Evolutionary conservation across 371 early-diverging fungal genomes (phyloP).

Genomic region (Apophysomyces sp.): DNA sequence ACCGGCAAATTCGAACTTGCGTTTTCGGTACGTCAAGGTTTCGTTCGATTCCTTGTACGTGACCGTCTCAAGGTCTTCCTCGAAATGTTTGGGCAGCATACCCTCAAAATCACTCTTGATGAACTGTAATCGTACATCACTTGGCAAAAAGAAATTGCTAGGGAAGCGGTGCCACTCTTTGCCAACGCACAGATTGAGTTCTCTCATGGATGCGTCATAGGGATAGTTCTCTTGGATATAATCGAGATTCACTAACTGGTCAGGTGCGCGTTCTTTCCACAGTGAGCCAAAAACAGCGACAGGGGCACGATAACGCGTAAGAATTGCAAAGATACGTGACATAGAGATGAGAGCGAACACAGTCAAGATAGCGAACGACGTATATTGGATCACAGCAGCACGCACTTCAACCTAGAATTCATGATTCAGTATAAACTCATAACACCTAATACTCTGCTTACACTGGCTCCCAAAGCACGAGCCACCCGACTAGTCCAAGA

Average conservation of each 20-base stretch:
- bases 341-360: slow-evolving; percentile 51
- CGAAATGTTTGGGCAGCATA: slow-evolving; percentile 68
- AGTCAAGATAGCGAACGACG: slow-evolving; percentile 32
- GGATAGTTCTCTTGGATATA: slow-evolving; percentile 35
- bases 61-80: slow-evolving; percentile 28
- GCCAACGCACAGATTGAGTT: slow-evolving; percentile 77
- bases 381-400: slow-evolving; percentile 34
- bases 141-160: slow-evolving; percentile 85
- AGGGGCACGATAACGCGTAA: slow-evolving; percentile 70
- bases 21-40: slow-evolving; percentile 20
- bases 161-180: slow-evolving; percentile 96
- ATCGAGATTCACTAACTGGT: slow-evolving; percentile 28
- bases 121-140: slow-evolving; percentile 58
- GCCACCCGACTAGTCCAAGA: slow-evolving; percentile 36
- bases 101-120: slow-evolving; percentile 65
- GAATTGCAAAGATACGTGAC: slow-evolving; percentile 61
- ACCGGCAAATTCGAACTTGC: slow-evolving; percentile 34
- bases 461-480: slow-evolving; percentile 30
- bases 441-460: slow-evolving; percentile 7
- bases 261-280: slow-evolving; percentile 37
- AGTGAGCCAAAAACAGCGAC: slow-evolving; percentile 52
- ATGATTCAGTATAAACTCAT: background rate
- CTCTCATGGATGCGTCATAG: slow-evolving; percentile 19
- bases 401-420: slow-evolving; percentile 18
- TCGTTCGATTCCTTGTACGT: slow-evolving; percentile 30